Evolutionary conservation across 352 stramenopile species (phyloP).

Genomic region (Phytophthora colocasiae): DNA sequence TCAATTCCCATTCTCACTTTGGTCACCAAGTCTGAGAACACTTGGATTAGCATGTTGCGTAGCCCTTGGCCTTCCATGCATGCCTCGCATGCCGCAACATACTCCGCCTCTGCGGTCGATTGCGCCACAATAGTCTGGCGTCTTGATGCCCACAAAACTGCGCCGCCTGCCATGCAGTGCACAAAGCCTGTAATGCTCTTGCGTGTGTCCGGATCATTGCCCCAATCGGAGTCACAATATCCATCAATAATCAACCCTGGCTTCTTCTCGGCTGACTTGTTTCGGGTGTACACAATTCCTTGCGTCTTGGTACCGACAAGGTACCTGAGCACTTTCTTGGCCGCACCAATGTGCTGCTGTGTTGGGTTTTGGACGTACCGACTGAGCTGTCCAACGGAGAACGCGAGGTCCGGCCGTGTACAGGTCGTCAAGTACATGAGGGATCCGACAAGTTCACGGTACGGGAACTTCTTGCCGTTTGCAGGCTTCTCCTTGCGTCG

Average conservation of each 20-base stretch:
- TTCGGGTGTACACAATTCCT: constrained; percentile 5
- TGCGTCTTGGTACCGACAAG: constrained; percentile 1
- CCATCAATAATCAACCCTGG: background rate
- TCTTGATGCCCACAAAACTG: background rate
- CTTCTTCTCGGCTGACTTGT: background rate
- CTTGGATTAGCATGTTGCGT: background rate
- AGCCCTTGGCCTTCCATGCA: constrained; percentile 6
- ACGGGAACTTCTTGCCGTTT: background rate
- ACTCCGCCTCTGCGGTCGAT: constrained; percentile 4
- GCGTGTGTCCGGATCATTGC: background rate
- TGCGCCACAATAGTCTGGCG: constrained; percentile 3
- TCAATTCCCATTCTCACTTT: background rate
- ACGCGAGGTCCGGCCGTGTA: background rate
- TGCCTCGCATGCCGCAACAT: constrained; percentile 6
- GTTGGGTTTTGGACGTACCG: constrained; percentile 9
- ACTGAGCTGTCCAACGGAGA: background rate
- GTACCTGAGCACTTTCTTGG: background rate
- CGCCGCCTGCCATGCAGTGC: background rate
- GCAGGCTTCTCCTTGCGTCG: background rate
- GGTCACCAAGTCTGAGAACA: background rate
- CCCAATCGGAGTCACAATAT: constrained; percentile 1
- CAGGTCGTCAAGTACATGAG: background rate
- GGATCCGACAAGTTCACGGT: background rate
- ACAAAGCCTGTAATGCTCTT: constrained; percentile 5
- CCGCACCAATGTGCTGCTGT: constrained; percentile 4